These are phyloP conservation scores for Chytriomyces confervae DNA, from an alignment of 192 early-diverging fungal species.

Conservation along the genomic window DNA sequence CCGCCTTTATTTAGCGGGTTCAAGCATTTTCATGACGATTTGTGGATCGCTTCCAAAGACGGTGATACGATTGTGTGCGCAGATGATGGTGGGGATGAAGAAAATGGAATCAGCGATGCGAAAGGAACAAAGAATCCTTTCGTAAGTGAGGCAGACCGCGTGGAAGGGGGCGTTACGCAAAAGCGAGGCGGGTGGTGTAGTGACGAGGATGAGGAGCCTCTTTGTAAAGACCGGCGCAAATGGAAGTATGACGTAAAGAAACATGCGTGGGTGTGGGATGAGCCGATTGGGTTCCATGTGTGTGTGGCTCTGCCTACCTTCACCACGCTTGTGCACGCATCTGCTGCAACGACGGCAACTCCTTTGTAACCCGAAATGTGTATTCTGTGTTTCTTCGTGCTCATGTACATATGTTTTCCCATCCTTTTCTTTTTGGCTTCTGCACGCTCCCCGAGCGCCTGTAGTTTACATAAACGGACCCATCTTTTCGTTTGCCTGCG, in stretches of 20 bases:
- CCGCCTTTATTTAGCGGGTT: conserved; percentile 45
- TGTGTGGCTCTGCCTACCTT: conserved; percentile 5
- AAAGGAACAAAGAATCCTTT: background rate
- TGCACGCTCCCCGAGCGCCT: too few species aligned
- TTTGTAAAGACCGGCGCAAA: conserved; percentile 15
- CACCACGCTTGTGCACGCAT: too few species aligned
- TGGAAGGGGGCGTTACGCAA: background rate
- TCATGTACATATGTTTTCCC: too few species aligned
- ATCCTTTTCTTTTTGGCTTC: too few species aligned
- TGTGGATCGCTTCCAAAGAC: conserved; percentile 41
- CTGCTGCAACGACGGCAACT: too few species aligned
- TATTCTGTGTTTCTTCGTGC: too few species aligned
- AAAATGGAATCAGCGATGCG: background rate
- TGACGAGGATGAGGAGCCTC: background rate
- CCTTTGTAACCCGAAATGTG: too few species aligned
- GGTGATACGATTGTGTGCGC: conserved; percentile 36
- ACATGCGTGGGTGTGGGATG: conserved; percentile 27
- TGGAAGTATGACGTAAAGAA: conserved; percentile 29
- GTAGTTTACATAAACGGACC: too few species aligned
- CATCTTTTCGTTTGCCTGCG: too few species aligned
- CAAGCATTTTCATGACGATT: conserved; percentile 37
- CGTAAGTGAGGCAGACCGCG: background rate
- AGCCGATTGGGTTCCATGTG: conserved; percentile 27
- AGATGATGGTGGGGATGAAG: conserved; percentile 32
- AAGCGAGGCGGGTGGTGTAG: background rate